Conservation (phyloP, 371 early-diverging fungal genomes). For the Apophysomyces sp. region DNA sequence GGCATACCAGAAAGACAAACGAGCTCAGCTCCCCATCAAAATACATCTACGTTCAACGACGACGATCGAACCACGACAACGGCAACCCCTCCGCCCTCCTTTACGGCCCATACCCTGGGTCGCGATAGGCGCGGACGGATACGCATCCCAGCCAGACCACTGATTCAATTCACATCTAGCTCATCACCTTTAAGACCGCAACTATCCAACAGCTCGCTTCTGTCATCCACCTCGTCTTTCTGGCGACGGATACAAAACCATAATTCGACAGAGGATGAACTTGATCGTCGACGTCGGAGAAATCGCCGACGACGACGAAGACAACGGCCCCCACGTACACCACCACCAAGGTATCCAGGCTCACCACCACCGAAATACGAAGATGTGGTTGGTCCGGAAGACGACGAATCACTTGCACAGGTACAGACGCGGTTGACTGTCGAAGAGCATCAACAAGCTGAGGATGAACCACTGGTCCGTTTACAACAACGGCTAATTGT, state of each 20-base stretch:
- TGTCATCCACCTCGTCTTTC: not conserved
- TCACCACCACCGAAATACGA: constrained; percentile 14
- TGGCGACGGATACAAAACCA: constrained; percentile 3
- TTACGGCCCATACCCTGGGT: not conserved
- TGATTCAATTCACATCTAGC: not conserved
- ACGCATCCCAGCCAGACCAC: not conserved
- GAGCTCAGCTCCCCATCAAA: not conserved
- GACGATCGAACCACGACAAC: not conserved
- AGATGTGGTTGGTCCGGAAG: not conserved
- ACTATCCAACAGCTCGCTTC: not conserved
- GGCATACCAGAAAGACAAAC: not conserved
- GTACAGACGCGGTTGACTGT: not conserved
- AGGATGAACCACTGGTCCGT: not conserved
- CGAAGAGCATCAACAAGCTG: not conserved
- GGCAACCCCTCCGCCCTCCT: not conserved
- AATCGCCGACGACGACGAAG: not conserved
- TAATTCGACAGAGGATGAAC: not conserved
- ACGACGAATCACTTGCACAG: constrained; percentile 1
- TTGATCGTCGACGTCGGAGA: not conserved
- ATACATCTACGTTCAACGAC: not conserved
- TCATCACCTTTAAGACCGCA: not conserved
- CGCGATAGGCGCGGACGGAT: not conserved
- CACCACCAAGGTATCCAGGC: constrained; percentile 10
- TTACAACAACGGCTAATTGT: not conserved
- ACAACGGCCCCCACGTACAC: constrained; percentile 3